Conservation (phyloP, 129 eudicot genomes). For the Artemisia annua region DNA sequence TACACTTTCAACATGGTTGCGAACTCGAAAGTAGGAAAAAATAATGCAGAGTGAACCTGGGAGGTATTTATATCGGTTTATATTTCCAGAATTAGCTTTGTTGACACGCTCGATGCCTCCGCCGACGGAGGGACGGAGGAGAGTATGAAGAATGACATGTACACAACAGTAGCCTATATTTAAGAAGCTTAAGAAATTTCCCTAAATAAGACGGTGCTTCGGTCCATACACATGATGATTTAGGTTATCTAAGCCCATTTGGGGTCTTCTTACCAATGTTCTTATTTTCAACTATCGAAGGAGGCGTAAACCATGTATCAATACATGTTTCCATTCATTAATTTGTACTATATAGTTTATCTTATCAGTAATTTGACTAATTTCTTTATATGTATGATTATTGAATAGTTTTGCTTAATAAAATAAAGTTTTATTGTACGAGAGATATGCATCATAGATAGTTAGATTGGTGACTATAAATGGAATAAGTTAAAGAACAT, state of each 20-base stretch:
- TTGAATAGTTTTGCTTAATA: background rate
- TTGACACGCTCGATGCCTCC: no score
- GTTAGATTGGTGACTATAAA: background rate
- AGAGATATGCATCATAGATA: background rate
- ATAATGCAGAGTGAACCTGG: no score
- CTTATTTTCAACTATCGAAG: conserved; percentile 73
- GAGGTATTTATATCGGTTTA: no score
- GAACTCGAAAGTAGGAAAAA: no score
- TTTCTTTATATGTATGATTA: background rate
- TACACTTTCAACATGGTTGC: no score
- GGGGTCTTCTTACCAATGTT: conserved; percentile 94
- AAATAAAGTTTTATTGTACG: background rate
- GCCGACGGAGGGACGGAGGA: no score
- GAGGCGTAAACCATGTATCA: conserved; percentile 47
- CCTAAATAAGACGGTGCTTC: no score
- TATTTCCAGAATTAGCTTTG: no score
- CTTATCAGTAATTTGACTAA: background rate
- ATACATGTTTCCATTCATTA: background rate
- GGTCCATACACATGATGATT: no score
- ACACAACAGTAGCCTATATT: no score
- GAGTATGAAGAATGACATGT: no score
- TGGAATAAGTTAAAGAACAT: background rate
- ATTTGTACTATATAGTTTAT: background rate
- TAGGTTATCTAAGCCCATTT: conserved; percentile 52
- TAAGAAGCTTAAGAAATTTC: no score